phyloP scores from a whole-genome alignment of 2,329 filamentous ascomycete species.

The Ciborinia camelliae region DNA sequence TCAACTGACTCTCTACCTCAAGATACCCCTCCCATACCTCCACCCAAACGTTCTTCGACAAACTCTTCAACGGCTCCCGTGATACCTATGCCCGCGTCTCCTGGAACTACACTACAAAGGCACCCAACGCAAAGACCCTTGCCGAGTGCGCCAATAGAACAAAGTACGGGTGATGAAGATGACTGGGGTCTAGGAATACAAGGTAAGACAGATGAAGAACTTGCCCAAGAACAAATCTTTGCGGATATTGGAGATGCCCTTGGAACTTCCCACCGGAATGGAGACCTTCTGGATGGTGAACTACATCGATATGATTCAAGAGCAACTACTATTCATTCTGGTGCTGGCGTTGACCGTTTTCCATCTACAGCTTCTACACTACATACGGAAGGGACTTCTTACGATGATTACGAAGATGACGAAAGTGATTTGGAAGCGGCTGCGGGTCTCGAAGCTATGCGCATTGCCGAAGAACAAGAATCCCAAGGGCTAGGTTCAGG shows the following conservation, averaged over 20 bases:
- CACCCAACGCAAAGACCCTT: constrained; percentile 38
- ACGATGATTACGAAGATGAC: constrained; percentile 56
- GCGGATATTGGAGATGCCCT: constrained; percentile 39
- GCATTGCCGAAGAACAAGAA: constrained; percentile 76
- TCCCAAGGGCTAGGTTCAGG: constrained; percentile 58
- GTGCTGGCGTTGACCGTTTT: constrained; percentile 47
- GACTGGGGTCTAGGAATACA: constrained; percentile 29
- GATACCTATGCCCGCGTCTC: constrained; percentile 21
- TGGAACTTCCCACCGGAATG: constrained; percentile 40
- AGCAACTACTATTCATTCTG: constrained; percentile 45
- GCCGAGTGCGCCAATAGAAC: constrained; percentile 35
- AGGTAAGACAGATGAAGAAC: constrained; percentile 29
- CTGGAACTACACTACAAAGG: constrained; percentile 31
- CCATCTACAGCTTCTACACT: constrained; percentile 49
- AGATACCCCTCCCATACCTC: constrained; percentile 23
- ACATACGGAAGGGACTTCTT: constrained; percentile 34
- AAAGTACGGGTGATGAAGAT: constrained; percentile 30
- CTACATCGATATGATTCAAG: constrained; percentile 51
- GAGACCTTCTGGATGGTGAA: constrained; percentile 47
- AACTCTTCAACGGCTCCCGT: constrained; percentile 24
- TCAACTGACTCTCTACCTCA: constrained; percentile 19
- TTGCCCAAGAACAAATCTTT: constrained; percentile 38
- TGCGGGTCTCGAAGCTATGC: constrained; percentile 79
- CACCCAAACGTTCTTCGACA: constrained; percentile 28
- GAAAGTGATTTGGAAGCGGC: constrained; percentile 87